phyloP scores from a whole-genome alignment of 768 basidiomycete species.

The Collybia mongolica region DNA sequence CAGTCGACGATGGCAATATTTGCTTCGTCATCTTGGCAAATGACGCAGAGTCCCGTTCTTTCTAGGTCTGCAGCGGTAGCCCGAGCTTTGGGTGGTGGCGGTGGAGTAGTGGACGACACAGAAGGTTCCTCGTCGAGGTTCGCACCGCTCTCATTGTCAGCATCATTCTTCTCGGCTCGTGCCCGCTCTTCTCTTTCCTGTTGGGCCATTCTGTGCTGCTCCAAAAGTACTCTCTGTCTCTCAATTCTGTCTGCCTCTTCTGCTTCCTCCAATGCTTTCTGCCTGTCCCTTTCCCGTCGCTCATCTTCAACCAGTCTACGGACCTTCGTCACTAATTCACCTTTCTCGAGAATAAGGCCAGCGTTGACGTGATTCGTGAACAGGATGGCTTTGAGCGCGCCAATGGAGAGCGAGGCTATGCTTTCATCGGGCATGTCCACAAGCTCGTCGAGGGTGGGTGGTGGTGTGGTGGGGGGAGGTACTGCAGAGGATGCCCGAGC shows the following conservation, averaged over 20 bases:
- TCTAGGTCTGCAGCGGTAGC: slow-evolving; percentile 46
- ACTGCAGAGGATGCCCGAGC: slow-evolving; percentile 42
- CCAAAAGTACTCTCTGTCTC: slow-evolving; percentile 33
- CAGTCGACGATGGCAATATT: slow-evolving; percentile 94
- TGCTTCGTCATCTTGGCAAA: slow-evolving; percentile 94
- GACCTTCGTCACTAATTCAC: slow-evolving; percentile 77
- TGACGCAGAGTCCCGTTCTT: slow-evolving; percentile 79
- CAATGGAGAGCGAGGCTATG: slow-evolving; percentile 63
- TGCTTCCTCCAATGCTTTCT: slow-evolving; percentile 41
- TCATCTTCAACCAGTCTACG: slow-evolving; percentile 63
- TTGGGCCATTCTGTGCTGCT: slow-evolving; percentile 27
- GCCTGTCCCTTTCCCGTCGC: slow-evolving; percentile 48
- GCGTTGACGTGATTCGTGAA: slow-evolving; percentile 83
- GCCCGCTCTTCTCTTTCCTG: slow-evolving; percentile 26
- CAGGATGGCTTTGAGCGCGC: slow-evolving; percentile 74
- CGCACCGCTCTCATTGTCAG: slow-evolving; percentile 16
- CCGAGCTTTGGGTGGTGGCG: slow-evolving; percentile 36
- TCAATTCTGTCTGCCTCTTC: slow-evolving; percentile 42
- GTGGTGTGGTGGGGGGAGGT: slow-evolving; percentile 32
- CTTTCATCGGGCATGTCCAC: slow-evolving; percentile 57
- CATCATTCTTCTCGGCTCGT: slow-evolving; percentile 14
- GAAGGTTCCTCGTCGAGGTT: slow-evolving; percentile 13
- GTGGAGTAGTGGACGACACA: slow-evolving; percentile 18
- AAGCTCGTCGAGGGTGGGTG: slow-evolving; percentile 69
- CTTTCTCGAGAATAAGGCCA: slow-evolving; percentile 81